Evolutionary conservation across 441 rosid species (phyloP), one percentile per base, ranked within the genome.

Genomic region (Erysimum cheiri): DNA sequence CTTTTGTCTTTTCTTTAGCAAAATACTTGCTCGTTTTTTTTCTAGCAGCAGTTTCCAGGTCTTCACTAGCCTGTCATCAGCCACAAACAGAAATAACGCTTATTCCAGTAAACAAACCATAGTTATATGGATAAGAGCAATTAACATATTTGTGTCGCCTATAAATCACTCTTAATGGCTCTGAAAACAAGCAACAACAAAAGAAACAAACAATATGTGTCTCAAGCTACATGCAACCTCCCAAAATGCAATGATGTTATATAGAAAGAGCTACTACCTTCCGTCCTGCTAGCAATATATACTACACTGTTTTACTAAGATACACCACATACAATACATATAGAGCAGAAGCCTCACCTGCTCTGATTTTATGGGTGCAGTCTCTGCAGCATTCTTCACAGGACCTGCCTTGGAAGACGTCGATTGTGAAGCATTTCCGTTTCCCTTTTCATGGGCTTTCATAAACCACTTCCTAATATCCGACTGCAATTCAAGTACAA

Each of bases 11-110:
- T 5, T 84, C 92, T 8, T 84, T 77, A 47, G 83, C 84, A 87
- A 95, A 92, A 79, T 90, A 95, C 86, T 86, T 95, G 92, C 99
- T 95, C 46, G 97, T 95, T 83, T 90, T 95, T 78, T 83, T 87
- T 64, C 99, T 84, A 62, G 84, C 76, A 17, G 87, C 78, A 79
- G 72, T 70, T 66, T 84, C 92, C 75, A 76, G 77, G 64, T 75
- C 85, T 68, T 72, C 87, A 64, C 67, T 68, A 49, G 70, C 85
- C 90, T 84, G 66, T 46, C 64, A 62, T 57, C 36, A 63, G 46
- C 41, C 53, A 72, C 64, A 66, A 75, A 64, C 41, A 62, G 6
- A 37, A 13, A 39, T 4, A 65, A 59, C 29, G 59, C 39, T 22
- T 1, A 40, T 8, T 35, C n/a, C 33, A 49, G 32, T 62, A 56